phyloP scores from a whole-genome alignment of 257 asterid genomes.

The Galeopsis tetrahit region DNA sequence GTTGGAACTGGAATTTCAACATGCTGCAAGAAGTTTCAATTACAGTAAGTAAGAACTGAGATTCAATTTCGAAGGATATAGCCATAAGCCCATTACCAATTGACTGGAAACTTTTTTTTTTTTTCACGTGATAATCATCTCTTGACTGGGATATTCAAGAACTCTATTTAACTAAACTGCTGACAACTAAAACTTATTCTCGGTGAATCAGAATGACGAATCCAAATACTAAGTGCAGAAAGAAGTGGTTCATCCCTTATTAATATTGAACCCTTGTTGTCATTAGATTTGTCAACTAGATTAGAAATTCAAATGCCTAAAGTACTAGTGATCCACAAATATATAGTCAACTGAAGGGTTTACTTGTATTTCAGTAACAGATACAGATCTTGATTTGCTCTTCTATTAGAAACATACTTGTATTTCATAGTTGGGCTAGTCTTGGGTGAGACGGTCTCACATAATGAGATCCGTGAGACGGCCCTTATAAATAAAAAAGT shows the following conservation, averaged over 20 bases:
- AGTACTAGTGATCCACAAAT: conserved; percentile 5
- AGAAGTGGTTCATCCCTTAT: background rate
- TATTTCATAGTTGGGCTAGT: conserved; percentile 11
- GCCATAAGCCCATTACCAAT: background rate
- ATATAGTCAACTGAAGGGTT: background rate
- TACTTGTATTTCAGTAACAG: background rate
- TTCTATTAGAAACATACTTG: background rate
- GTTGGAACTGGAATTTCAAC: conserved; percentile 83
- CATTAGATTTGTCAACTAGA: background rate
- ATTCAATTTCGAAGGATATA: background rate
- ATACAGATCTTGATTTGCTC: background rate
- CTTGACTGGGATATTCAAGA: background rate
- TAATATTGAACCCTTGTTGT: background rate
- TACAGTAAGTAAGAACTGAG: background rate
- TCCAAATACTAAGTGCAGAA: background rate
- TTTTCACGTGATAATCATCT: background rate
- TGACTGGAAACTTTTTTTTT: background rate
- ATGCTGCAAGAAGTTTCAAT: conserved; percentile 53
- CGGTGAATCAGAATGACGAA: background rate
- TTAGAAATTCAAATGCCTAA: background rate
- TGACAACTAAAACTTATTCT: conserved; percentile 2
- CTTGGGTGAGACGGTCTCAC: no score
- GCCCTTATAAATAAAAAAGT: no score
- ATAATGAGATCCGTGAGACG: no score
- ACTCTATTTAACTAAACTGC: background rate